Conservation (phyloP, 2,329 filamentous ascomycete genomes). For the Aspergillus ibericus region DNA sequence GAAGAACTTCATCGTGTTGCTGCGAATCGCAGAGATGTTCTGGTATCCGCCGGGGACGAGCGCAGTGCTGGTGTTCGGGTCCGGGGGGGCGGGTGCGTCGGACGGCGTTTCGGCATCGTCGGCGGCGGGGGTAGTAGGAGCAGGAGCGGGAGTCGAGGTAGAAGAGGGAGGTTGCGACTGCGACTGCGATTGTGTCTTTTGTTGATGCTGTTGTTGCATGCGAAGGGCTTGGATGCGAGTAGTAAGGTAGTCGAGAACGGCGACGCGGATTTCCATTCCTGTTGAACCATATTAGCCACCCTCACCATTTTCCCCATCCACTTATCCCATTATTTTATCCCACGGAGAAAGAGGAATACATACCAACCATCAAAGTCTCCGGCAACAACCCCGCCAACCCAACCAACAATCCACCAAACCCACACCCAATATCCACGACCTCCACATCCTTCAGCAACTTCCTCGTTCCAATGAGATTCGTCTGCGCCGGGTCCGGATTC, state of each 20-base stretch:
- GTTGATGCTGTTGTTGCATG: constrained; percentile 35
- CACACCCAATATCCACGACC: constrained; percentile 94
- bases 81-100: neutral
- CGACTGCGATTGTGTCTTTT: constrained; percentile 1
- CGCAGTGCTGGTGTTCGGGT: constrained; percentile 3
- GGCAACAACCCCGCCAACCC: constrained; percentile 80
- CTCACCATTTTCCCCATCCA: neutral
- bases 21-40: constrained; percentile 84
- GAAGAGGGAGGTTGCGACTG: constrained; percentile 5
- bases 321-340: no score
- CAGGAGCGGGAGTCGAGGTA: constrained; percentile 2
- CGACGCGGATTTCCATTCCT: constrained; percentile 90
- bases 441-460: constrained; percentile 71
- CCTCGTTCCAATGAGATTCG: constrained; percentile 34
- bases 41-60: constrained; percentile 60
- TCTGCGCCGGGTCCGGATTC: constrained; percentile 35
- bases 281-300: neutral
- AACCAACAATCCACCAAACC: constrained; percentile 87
- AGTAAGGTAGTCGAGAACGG: constrained; percentile 87
- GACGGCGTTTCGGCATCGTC: neutral
- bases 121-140: constrained; percentile 8
- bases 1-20: constrained; percentile 99
- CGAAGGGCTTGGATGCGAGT: constrained; percentile 83
- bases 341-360: constrained; percentile 19
- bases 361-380: constrained; percentile 78